Evolutionary conservation across 148 eudicot genomes (phyloP).

Genomic region (Chenopodium berlandieri): DNA sequence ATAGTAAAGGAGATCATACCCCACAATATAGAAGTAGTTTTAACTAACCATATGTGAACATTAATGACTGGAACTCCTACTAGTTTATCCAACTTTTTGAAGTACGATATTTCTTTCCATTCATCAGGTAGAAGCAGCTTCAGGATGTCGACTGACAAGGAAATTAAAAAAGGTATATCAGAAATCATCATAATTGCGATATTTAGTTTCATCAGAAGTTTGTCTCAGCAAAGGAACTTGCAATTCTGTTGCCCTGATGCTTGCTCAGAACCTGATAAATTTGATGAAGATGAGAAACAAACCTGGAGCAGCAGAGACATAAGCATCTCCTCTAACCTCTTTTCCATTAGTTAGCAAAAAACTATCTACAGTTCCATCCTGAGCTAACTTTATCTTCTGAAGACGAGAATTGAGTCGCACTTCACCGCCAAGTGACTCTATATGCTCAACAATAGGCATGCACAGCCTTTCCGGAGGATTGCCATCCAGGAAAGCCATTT

Average conservation of each 20-base stretch:
- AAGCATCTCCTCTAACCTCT: constrained; percentile 73
- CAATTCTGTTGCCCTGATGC: background rate
- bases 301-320: constrained; percentile 94
- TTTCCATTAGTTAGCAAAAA: constrained; percentile 68
- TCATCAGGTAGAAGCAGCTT: constrained; percentile 86
- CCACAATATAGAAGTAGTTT: constrained; percentile 6
- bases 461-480: constrained; percentile 98
- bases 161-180: background rate
- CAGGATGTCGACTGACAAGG: constrained; percentile 66
- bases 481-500: constrained; percentile 98
- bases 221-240: background rate
- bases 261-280: background rate
- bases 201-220: no score
- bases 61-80: constrained; percentile 98
- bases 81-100: constrained; percentile 80
- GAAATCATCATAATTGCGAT: background rate
- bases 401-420: constrained; percentile 75
- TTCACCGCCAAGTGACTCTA: constrained; percentile 81
- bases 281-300: constrained; percentile 10
- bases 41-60: constrained; percentile 95
- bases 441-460: constrained; percentile 89
- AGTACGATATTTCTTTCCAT: constrained; percentile 84
- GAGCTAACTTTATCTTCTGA: constrained; percentile 69
- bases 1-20: background rate
- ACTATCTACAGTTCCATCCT: constrained; percentile 67